These are phyloP conservation scores for Diaporthe vexans DNA, from an alignment of 2,329 filamentous ascomycete species.

Conservation along the genomic window DNA sequence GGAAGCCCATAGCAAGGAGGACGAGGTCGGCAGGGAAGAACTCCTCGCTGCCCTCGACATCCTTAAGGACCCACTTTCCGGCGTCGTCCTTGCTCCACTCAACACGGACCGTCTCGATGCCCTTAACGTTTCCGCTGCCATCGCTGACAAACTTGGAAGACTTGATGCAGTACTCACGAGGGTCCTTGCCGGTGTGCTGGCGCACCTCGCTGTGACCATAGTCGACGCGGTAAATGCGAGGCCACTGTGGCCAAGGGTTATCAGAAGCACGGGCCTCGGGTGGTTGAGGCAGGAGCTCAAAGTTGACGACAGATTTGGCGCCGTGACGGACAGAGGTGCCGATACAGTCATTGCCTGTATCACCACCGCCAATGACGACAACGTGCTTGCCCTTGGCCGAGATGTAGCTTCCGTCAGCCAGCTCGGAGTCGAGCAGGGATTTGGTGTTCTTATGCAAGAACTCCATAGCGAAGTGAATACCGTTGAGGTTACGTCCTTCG, in stretches of 20 bases:
- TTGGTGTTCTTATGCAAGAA: conserved; percentile 98
- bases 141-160: conserved; percentile 96
- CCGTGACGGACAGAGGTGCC: conserved; percentile 96
- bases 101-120: conserved; percentile 95
- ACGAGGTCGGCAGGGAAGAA: conserved; percentile 98
- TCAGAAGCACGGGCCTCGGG: conserved; percentile 90
- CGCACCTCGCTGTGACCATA: conserved; percentile 97
- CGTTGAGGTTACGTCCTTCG: conserved; percentile 87
- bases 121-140: conserved; percentile 88
- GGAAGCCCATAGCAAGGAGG: conserved; percentile 96
- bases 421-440: conserved; percentile 91
- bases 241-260: conserved; percentile 99
- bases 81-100: conserved; percentile 93
- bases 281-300: conserved; percentile 94
- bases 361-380: conserved; percentile 96
- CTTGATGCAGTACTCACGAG: conserved; percentile 98
- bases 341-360: conserved; percentile 98
- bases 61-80: conserved; percentile 99
- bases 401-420: conserved; percentile 88
- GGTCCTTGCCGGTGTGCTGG: conserved; percentile 95
- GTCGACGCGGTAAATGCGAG: conserved; percentile 97
- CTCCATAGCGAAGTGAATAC: conserved; percentile 97
- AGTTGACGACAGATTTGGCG: conserved; percentile 96
- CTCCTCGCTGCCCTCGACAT: conserved; percentile 91
- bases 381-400: conserved; percentile 97